Percentiles rank a stretch among this genome's conserved stretches.
Evolutionary conservation across 352 stramenopile species (phyloP).

Genomic region (Globisporangium polare): DNA sequence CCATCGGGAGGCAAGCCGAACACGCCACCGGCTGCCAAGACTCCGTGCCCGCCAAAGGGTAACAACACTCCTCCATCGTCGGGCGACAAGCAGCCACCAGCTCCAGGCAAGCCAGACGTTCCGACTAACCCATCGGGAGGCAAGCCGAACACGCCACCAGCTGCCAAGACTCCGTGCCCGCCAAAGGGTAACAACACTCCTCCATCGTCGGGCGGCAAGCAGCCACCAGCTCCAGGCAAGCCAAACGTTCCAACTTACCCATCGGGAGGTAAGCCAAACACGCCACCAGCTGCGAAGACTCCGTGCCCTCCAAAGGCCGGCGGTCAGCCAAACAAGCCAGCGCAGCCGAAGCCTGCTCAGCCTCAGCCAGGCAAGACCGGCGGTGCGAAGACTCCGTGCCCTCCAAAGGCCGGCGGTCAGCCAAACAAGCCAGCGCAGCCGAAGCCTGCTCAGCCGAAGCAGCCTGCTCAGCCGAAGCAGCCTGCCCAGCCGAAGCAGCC

Average conservation of each 20-base stretch:
- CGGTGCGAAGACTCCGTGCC: background rate
- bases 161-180: too few species aligned
- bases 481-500: background rate
- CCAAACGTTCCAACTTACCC: background rate
- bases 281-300: slow-evolving; percentile 3
- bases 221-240: background rate
- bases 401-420: background rate
- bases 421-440: background rate
- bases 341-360: slow-evolving; percentile 2
- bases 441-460: background rate
- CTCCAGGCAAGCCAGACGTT: too few species aligned
- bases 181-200: too few species aligned
- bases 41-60: too few species aligned
- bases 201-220: too few species aligned
- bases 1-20: too few species aligned
- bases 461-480: background rate
- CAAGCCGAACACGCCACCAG: too few species aligned
- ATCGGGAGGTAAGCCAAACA: slow-evolving; percentile 7
- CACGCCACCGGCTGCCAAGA: too few species aligned
- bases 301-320: slow-evolving; percentile 10
- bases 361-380: background rate
- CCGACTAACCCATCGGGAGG: too few species aligned
- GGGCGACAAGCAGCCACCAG: too few species aligned
- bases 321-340: slow-evolving; percentile 3
- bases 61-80: too few species aligned